Evolutionary conservation across 2,329 filamentous ascomycete genomes (phyloP), one percentile per base, ranked within the genome.

Genomic region (Leptoxyphium fumago): DNA sequence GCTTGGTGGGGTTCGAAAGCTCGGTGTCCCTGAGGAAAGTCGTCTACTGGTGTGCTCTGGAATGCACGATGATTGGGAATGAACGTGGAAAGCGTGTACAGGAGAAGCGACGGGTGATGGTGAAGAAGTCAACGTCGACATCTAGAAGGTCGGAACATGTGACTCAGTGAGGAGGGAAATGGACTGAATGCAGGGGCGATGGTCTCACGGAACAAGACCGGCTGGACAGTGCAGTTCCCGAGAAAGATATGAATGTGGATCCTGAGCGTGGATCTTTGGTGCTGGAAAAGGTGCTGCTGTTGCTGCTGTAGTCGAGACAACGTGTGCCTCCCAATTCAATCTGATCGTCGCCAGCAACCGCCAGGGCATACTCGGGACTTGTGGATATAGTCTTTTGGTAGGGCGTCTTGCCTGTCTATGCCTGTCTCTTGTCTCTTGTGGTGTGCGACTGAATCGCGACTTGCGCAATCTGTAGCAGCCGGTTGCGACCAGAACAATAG

Each of bases 101-200:
- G 55, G 55, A 34, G 56, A 58, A 39, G 53, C 48, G 45, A 52
- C 52, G 38, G 56, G 55, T 8, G 57, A 59, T 38, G 53, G 52
- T 40, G 58, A 59, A 34, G 53, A 52, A 39, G 52, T 55, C 50
- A 58, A 41, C 42, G 56, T 50, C 46, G 56, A 58, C 56, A 58
- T 60, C 41, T 46, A 26, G 21, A 26, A 49, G 42, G 29, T 17
- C 13, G 32, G 15, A 36, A 36, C 15, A 36, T 13, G 15, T 36
- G 11, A 15, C 15, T 36, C 32, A 15, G 15, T 13, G 15, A 9
- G 9, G 9, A 15, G 11, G 15, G 32, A 13, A 15, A 36, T 36
- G 9, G 32, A 13, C 32, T 36, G 32, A 36, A 26, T 26, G 21
- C 21, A 26, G 21, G 21, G 21, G 21, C 21, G 7, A 26, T 26